Percentiles rank a stretch among this genome's conserved stretches.
Conservation (phyloP, 257 asterid genomes). For the Penstemon barbatus region DNA sequence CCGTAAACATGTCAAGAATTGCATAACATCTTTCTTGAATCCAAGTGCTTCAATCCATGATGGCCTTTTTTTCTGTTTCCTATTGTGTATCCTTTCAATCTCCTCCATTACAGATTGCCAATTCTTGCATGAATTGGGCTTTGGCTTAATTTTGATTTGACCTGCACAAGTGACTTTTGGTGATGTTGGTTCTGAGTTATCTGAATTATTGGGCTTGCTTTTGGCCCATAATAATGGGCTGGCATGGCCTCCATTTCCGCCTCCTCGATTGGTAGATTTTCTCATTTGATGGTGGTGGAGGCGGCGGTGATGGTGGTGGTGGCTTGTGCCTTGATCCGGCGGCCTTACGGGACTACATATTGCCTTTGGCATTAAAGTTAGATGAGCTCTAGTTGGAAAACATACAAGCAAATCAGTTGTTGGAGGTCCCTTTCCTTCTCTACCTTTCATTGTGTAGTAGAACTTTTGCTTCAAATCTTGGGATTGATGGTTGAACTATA, state of each 20-base stretch:
- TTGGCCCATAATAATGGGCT: slow-evolving; percentile 63
- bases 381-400: slow-evolving; percentile 80
- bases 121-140: slow-evolving; percentile 61
- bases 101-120: slow-evolving; percentile 97
- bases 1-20: slow-evolving; percentile 71
- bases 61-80: slow-evolving; percentile 44
- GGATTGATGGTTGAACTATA: slow-evolving; percentile 7
- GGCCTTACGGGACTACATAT: slow-evolving; percentile 80
- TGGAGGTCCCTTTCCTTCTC: slow-evolving; percentile 75
- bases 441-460: slow-evolving; percentile 49
- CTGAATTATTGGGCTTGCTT: slow-evolving; percentile 38
- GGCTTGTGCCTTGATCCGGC: slow-evolving; percentile 41
- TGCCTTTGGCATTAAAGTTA: slow-evolving; percentile 77
- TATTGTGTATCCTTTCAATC: slow-evolving; percentile 72
- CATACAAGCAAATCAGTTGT: slow-evolving; percentile 79
- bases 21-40: slow-evolving; percentile 78
- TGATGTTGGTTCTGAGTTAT: slow-evolving; percentile 69
- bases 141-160: slow-evolving; percentile 65
- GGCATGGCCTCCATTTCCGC: slow-evolving; percentile 30
- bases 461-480: slow-evolving; percentile 29
- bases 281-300: slow-evolving; percentile 33
- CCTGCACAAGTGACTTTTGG: slow-evolving; percentile 95
- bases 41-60: slow-evolving; percentile 68
- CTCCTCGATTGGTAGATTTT: slow-evolving; percentile 33
- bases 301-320: slow-evolving; percentile 35